phyloP scores from a whole-genome alignment of 345 rosid genomes.

The Citrus mangshanensis region DNA sequence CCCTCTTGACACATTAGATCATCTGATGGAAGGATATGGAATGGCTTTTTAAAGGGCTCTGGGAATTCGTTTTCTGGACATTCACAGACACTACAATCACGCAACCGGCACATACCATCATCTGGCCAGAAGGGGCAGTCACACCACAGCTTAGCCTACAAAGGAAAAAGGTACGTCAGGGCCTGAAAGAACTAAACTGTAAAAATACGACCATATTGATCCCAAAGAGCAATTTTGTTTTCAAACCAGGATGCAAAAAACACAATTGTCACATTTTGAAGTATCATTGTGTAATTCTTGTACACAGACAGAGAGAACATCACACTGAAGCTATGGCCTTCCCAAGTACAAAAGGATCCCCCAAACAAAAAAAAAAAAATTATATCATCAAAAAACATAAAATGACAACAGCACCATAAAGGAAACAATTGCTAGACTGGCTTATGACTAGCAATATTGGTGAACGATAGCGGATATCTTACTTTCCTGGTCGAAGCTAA shows the following conservation, averaged over 20 bases:
- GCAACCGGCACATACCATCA: conserved; percentile 90
- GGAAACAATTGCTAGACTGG: no score
- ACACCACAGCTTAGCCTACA: conserved; percentile 91
- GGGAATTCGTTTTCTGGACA: conserved; percentile 96
- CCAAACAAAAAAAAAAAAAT: no score
- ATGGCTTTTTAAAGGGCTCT: conserved; percentile 61
- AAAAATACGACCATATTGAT: background rate
- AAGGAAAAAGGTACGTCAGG: conserved; percentile 1
- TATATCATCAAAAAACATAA: no score
- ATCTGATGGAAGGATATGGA: conserved; percentile 51
- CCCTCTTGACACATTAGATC: conserved; percentile 89
- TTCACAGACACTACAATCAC: conserved; percentile 96
- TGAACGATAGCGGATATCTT: no score
- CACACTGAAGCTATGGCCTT: no score
- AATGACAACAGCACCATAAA: no score
- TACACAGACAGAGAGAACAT: no score
- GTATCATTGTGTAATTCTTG: background rate
- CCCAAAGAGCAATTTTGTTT: background rate
- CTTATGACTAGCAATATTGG: no score
- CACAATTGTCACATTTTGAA: background rate
- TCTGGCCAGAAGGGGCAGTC: conserved; percentile 97
- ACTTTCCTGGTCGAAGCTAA: no score
- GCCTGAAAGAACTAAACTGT: background rate
- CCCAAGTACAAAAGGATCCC: no score
- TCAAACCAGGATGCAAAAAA: background rate